Evolutionary conservation across 345 rosid species (phyloP).

Genomic region (Sonneratia alba): DNA sequence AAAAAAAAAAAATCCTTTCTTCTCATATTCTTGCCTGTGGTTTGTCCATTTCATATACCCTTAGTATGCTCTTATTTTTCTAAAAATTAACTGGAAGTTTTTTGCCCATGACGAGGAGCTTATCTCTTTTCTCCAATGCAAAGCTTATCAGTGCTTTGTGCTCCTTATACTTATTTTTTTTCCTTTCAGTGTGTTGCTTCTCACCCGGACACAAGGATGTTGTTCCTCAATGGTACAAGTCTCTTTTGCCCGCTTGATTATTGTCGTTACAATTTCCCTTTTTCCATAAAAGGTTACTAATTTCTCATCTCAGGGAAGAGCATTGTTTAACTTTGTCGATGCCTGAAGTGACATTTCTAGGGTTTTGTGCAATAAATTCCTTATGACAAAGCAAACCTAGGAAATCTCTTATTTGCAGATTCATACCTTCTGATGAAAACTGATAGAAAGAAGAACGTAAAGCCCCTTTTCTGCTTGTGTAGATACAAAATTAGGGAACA

Average conservation of each 20-base stretch:
- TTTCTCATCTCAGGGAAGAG: background rate
- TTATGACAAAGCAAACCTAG: background rate
- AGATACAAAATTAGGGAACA: background rate
- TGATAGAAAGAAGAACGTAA: background rate
- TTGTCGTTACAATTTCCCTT: background rate
- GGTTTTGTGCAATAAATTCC: background rate
- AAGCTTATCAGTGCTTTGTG: background rate
- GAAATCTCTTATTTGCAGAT: background rate
- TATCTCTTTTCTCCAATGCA: background rate
- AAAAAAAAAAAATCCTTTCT: background rate
- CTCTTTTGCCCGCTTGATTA: background rate
- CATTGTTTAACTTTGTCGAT: background rate
- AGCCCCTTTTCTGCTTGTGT: background rate
- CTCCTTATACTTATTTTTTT: slow-evolving; percentile 7
- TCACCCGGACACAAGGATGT: slow-evolving; percentile 92
- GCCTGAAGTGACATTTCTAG: background rate
- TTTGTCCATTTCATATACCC: too few relatives aligned
- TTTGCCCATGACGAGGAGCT: background rate
- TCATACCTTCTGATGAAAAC: background rate
- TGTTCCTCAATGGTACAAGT: slow-evolving; percentile 74
- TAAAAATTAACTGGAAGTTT: background rate
- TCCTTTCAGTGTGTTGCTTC: slow-evolving; percentile 88
- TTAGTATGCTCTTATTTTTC: background rate
- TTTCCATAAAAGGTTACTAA: background rate
- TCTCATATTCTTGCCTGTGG: background rate